Evolutionary conservation across 2,329 filamentous ascomycete genomes (phyloP).

Genomic region (Pseudophaeomoniella oleicola): DNA sequence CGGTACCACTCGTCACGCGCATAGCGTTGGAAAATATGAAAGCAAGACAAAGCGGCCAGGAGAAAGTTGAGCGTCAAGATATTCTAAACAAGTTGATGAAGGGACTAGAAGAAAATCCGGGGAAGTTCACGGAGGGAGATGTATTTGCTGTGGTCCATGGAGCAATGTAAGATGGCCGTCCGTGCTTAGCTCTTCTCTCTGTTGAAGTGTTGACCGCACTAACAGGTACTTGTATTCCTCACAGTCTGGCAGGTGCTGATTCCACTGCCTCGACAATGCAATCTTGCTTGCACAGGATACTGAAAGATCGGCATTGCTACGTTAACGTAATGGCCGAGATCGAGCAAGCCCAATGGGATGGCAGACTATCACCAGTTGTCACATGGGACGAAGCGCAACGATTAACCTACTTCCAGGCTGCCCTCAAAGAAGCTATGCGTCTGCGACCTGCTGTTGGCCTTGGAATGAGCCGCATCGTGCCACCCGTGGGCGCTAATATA

Average conservation of each 20-base stretch:
- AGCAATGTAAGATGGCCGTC: slow-evolving; percentile 21
- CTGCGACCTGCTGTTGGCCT: slow-evolving; percentile 9
- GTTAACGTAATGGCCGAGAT: slow-evolving; percentile 32
- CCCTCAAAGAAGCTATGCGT: slow-evolving; percentile 9
- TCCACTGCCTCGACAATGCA: slow-evolving; percentile 46
- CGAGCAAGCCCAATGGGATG: slow-evolving; percentile 21
- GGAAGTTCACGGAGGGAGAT: slow-evolving; percentile 34
- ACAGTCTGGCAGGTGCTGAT: slow-evolving; percentile 35
- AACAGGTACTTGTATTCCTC: slow-evolving; percentile 11
- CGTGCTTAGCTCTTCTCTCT: slow-evolving; percentile 16
- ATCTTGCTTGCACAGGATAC: slow-evolving; percentile 38
- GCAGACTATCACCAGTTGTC: slow-evolving; percentile 5
- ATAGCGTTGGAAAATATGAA: slow-evolving; percentile 33
- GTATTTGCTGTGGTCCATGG: slow-evolving; percentile 44
- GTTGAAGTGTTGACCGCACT: slow-evolving; percentile 18
- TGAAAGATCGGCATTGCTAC: slow-evolving; percentile 31
- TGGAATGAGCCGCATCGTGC: slow-evolving; percentile 7
- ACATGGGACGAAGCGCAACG: slow-evolving; percentile 17
- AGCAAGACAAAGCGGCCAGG: slow-evolving; percentile 28
- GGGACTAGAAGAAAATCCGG: slow-evolving; percentile 36
- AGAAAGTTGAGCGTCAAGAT: slow-evolving; percentile 35
- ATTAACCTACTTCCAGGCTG: slow-evolving; percentile 17
- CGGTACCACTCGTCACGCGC: slow-evolving; percentile 33
- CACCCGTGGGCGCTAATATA: slow-evolving; percentile 7
- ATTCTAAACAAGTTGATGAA: slow-evolving; percentile 36